Evolutionary conservation across 805 yeast genomes (phyloP).

Genomic region (Candida succiphila): DNA sequence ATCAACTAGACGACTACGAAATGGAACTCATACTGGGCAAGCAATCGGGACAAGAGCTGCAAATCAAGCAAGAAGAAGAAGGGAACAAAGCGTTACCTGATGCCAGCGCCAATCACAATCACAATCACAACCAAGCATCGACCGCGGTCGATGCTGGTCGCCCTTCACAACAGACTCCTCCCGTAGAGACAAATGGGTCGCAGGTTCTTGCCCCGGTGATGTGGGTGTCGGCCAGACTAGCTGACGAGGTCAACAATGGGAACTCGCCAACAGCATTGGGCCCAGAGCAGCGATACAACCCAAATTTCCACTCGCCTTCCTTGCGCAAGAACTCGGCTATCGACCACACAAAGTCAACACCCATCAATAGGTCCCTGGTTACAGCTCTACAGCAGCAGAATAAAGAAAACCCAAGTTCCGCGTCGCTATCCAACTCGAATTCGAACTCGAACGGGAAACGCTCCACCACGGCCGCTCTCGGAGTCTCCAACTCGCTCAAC

Average conservation of each 20-base stretch:
- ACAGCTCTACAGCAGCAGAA: slow-evolving; percentile 3
- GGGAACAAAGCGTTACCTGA: not conserved
- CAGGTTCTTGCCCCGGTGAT: too few relatives aligned
- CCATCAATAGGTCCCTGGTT: slow-evolving; percentile 34
- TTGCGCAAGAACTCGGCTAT: slow-evolving; percentile 39
- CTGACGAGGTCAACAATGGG: slow-evolving; percentile 43
- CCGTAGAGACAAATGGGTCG: too few relatives aligned
- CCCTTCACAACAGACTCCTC: not conserved
- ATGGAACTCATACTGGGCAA: slow-evolving; percentile 8
- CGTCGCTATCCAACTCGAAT: too few relatives aligned
- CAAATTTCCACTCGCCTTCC: slow-evolving; percentile 47
- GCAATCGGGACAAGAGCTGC: too few relatives aligned
- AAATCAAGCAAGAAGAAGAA: not conserved
- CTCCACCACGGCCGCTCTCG: too few relatives aligned
- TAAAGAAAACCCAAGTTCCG: not conserved
- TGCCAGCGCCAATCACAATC: not conserved
- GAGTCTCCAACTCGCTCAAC: too few relatives aligned
- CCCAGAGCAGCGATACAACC: slow-evolving; percentile 36
- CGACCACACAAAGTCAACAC: slow-evolving; percentile 62
- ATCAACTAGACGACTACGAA: slow-evolving; percentile 20
- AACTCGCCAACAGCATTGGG: slow-evolving; percentile 28
- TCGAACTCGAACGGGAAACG: too few relatives aligned
- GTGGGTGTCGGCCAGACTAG: slow-evolving; percentile 47
- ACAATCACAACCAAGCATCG: not conserved
- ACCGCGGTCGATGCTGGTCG: not conserved